These are phyloP conservation scores for Chalara sp. DNA, from an alignment of 2,329 filamentous ascomycete genomes.

Conservation along the genomic window DNA sequence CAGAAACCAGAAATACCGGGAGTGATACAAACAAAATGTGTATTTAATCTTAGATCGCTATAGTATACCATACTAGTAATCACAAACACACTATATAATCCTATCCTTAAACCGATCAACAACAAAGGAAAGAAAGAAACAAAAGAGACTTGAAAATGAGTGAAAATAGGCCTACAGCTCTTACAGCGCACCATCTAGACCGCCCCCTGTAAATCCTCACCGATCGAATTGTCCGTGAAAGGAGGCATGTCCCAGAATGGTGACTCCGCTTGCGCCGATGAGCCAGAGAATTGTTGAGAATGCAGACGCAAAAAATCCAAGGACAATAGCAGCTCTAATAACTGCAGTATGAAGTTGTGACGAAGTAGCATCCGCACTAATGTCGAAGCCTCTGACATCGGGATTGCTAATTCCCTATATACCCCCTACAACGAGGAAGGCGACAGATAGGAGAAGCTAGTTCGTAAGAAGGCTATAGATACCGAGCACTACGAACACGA, in stretches of 20 bases:
- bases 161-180: conserved; percentile 99
- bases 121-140: too few relatives aligned
- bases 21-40: too few relatives aligned
- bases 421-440: conserved; percentile 77
- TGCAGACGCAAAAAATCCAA: conserved; percentile 79
- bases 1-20: too few relatives aligned
- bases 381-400: conserved; percentile 77
- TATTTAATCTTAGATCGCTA: too few relatives aligned
- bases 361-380: conserved; percentile 74
- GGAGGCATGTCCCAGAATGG: conserved; percentile 88
- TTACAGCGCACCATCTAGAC: conserved; percentile 99
- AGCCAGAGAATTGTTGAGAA: conserved; percentile 85
- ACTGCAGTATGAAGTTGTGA: conserved; percentile 93
- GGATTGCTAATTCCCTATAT: conserved; percentile 91
- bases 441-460: conserved; percentile 80
- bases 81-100: too few relatives aligned
- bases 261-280: conserved; percentile 89
- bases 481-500: conserved; percentile 88
- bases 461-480: conserved; percentile 94
- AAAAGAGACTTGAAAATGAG: conserved; percentile 84
- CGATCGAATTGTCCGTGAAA: conserved; percentile 98
- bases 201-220: conserved; percentile 99
- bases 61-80: too few relatives aligned
- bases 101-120: too few relatives aligned
- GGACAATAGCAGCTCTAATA: conserved; percentile 73